Percentiles rank a stretch among this genome's conserved stretches.
Evolutionary conservation across 225 moss, liverwort and hornwort species (phyloP).

Genomic region (Pseudoscleropodium purum): DNA sequence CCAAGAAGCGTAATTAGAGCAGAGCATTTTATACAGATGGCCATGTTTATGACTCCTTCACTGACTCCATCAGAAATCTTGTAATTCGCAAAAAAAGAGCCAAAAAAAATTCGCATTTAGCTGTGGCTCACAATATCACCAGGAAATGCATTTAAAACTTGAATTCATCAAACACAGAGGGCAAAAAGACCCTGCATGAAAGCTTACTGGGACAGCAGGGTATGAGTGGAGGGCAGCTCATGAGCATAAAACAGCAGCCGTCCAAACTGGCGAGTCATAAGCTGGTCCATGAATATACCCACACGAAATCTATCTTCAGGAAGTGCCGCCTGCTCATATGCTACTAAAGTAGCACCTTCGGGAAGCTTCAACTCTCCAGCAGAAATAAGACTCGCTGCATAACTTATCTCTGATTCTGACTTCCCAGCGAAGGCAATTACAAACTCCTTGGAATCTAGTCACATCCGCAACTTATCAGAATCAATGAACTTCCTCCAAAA

Average conservation of each 20-base stretch:
- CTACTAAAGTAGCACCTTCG: conserved; percentile 42
- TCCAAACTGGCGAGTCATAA: conserved; percentile 56
- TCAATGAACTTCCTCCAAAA: background rate
- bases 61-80: background rate
- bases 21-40: background rate
- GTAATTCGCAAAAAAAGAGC: background rate
- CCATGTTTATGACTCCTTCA: background rate
- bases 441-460: conserved; percentile 28
- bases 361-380: conserved; percentile 48
- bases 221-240: conserved; percentile 70
- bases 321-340: background rate
- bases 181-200: background rate
- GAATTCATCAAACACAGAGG: background rate
- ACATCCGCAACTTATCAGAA: background rate
- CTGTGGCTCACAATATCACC: background rate
- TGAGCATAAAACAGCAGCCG: conserved; percentile 54
- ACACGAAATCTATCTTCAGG: conserved; percentile 42
- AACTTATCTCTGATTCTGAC: conserved; percentile 21
- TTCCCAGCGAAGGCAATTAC: conserved; percentile 53
- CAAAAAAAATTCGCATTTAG: background rate
- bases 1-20: background rate
- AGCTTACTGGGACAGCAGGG: conserved; percentile 66
- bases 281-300: conserved; percentile 35
- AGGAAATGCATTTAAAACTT: background rate
- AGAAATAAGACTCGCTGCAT: conserved; percentile 23